Evolutionary conservation across 768 basidiomycete species (phyloP), one percentile per base, ranked within the genome.

Genomic region (Agrocybe pediades): DNA sequence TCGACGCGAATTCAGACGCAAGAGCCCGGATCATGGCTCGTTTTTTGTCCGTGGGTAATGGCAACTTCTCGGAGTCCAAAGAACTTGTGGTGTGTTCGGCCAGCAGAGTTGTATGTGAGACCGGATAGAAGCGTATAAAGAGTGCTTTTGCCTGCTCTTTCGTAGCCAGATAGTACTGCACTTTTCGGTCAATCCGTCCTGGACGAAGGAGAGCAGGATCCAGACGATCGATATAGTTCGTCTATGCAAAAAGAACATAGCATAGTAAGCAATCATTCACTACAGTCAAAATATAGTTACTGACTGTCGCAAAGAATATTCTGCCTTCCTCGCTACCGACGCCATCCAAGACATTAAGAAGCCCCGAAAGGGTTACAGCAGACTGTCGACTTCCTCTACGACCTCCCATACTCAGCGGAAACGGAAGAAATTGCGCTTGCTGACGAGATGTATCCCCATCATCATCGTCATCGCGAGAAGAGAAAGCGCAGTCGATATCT

Each of bases 401-500:
- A 36, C 51, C 56, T 2, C 44, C 51, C 54, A 62, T 59, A 6
- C 51, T 17, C 40, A 42, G 27, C 49, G 9, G 57, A 51, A 33
- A 26, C 11, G 13, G 41, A 50, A 19, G 27, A 13, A 6, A 24
- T 9, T 2, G 23, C 6, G n/a, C 41, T 54, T 41, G 33, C 41
- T 15, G 43, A n/a, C 17, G 47, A 2, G 1, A 33, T 5, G 30
- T 6, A 7, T 57, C 56, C 2, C 46, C 41, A 0, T 59, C 62
- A 9, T 64, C 61, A 0, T 33, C 66, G 2, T 79, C 77, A 16
- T 76, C 76, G 6, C 78, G 72, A 1, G 77, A 73, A 1, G 77
- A 70, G 64, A 85, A 84, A 0, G 82, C 82, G 56, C 81, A 83
- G 54, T 85, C 84, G 41, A 84, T 84, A 57, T 85, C 83, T 62